A percentile compares a stretch with the other conserved stretches of the same genome.
phyloP scores from a whole-genome alignment of 306 rosid species.

The Glycine tomentella region DNA sequence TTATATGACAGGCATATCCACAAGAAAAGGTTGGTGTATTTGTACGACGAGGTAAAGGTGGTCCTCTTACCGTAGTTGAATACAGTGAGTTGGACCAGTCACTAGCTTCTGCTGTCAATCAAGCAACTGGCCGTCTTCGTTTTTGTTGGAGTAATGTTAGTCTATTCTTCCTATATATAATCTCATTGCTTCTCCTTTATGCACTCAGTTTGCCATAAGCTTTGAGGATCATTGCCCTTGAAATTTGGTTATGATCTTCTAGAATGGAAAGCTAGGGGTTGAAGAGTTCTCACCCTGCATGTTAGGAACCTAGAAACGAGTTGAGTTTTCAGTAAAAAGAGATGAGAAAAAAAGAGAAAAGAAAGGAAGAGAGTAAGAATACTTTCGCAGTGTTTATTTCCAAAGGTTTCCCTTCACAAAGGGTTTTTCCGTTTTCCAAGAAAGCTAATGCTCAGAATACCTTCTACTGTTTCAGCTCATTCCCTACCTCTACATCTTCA shows the following conservation, averaged over 20 bases:
- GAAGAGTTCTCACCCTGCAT: conserved; percentile 31
- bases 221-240: conserved; percentile 30
- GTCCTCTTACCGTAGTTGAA: conserved; percentile 96
- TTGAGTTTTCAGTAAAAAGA: not conserved
- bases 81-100: conserved; percentile 88
- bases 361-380: not conserved
- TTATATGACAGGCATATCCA: conserved; percentile 83
- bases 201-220: conserved; percentile 27
- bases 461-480: not conserved
- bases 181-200: conserved; percentile 35
- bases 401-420: not conserved
- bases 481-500: not conserved
- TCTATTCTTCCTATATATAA: conserved; percentile 43
- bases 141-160: conserved; percentile 98
- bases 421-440: not conserved
- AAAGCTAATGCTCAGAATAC: not conserved
- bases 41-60: conserved; percentile 95
- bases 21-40: conserved; percentile 99
- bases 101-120: conserved; percentile 88
- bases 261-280: conserved; percentile 38
- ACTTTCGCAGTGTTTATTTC: not conserved
- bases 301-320: conserved; percentile 5
- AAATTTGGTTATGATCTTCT: conserved; percentile 25
- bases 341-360: not conserved
- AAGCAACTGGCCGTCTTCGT: conserved; percentile 94